Percentiles rank a stretch among this genome's conserved stretches.
Evolutionary conservation across 371 early-diverging fungal genomes (phyloP).

Genomic region (Nematocida ironsii): DNA sequence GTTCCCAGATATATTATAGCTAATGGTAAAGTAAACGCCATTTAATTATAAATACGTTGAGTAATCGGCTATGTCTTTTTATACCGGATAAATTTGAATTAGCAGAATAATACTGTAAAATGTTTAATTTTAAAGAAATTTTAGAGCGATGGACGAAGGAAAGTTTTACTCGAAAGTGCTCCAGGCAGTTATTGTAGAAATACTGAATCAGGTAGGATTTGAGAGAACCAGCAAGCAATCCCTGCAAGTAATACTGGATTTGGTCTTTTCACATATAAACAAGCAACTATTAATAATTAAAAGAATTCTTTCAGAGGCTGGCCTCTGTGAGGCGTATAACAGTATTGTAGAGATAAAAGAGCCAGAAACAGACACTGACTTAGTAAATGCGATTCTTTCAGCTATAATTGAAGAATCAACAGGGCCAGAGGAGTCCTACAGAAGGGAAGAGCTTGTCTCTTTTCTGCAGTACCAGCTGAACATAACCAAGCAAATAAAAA

Average conservation of each 20-base stretch:
- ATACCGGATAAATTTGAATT: too few relatives aligned
- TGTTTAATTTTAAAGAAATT: slow-evolving; percentile 9
- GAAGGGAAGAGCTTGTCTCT: slow-evolving; percentile 44
- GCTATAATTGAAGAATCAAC: slow-evolving; percentile 18
- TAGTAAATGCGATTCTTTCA: background rate
- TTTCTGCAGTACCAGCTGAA: slow-evolving; percentile 36
- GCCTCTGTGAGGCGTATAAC: background rate
- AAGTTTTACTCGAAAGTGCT: slow-evolving; percentile 26
- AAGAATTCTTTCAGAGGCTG: background rate
- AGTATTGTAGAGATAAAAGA: background rate
- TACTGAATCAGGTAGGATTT: slow-evolving; percentile 53
- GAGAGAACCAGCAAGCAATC: slow-evolving; percentile 50
- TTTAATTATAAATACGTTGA: too few relatives aligned
- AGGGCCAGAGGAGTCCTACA: slow-evolving; percentile 27
- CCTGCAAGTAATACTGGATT: slow-evolving; percentile 20
- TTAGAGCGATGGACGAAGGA: slow-evolving; percentile 43
- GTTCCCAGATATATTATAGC: background rate
- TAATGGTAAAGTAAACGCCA: background rate
- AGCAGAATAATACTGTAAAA: background rate
- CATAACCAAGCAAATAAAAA: slow-evolving; percentile 46
- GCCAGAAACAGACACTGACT: background rate
- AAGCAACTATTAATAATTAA: slow-evolving; percentile 8
- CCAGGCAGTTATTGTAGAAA: slow-evolving; percentile 45
- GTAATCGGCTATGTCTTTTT: too few relatives aligned
- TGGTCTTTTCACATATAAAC: slow-evolving; percentile 1